These are phyloP conservation scores for Pisolithus orientalis DNA, from an alignment of 768 basidiomycete genomes.

Conservation along the genomic window DNA sequence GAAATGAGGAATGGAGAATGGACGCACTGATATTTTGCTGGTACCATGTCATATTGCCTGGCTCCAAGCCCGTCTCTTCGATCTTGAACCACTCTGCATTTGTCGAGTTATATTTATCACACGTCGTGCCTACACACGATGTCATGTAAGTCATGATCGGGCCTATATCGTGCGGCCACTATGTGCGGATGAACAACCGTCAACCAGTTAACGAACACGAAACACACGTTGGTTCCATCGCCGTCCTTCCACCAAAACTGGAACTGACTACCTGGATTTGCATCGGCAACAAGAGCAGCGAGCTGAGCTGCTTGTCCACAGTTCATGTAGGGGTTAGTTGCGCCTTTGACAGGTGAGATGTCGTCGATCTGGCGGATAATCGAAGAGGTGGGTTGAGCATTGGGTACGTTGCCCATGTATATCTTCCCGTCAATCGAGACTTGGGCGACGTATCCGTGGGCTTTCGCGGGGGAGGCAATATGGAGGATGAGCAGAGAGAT, in stretches of 20 bases:
- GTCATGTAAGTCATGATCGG: slow-evolving; percentile 75
- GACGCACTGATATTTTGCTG: slow-evolving; percentile 50
- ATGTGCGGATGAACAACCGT: background rate
- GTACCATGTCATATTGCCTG: slow-evolving; percentile 37
- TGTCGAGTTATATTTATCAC: slow-evolving; percentile 53
- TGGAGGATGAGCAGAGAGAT: slow-evolving; percentile 9
- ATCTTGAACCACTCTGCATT: slow-evolving; percentile 74
- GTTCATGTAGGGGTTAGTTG: slow-evolving; percentile 48
- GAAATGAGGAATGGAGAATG: background rate
- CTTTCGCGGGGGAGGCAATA: slow-evolving; percentile 18
- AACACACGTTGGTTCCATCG: slow-evolving; percentile 30
- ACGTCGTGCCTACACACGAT: slow-evolving; percentile 48
- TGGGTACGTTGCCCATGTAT: slow-evolving; percentile 40
- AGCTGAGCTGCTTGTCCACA: slow-evolving; percentile 52
- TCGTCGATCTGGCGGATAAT: slow-evolving; percentile 41
- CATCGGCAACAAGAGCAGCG: slow-evolving; percentile 45
- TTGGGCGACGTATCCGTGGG: slow-evolving; percentile 39
- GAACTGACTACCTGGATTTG: slow-evolving; percentile 53
- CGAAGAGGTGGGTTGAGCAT: slow-evolving; percentile 31
- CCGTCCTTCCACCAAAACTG: slow-evolving; percentile 53
- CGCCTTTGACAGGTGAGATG: slow-evolving; percentile 49
- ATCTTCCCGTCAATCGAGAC: slow-evolving; percentile 38
- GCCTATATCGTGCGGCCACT: slow-evolving; percentile 57
- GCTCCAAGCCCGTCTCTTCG: slow-evolving; percentile 41
- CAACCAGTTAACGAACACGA: background rate